Conservation (phyloP, 768 basidiomycete genomes). For the Rubroboletus satanas region DNA sequence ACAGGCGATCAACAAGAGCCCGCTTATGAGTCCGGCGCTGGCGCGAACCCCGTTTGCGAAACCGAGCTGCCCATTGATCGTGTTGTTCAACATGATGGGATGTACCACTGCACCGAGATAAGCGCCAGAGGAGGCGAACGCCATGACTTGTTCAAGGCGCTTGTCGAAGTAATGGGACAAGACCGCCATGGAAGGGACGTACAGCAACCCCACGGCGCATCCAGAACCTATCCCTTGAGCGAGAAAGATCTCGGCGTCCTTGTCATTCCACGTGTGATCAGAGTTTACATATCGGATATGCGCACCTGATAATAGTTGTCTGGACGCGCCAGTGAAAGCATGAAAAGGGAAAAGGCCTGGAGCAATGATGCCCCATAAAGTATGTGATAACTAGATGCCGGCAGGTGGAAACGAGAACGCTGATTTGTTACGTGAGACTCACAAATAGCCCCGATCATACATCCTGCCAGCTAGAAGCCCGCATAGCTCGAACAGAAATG, state of each 20-base stretch:
- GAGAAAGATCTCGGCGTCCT: conserved; percentile 42
- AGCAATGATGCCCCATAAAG: conserved; percentile 29
- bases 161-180: conserved; percentile 51
- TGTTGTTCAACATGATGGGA: conserved; percentile 59
- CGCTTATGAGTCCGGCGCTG: conserved; percentile 39
- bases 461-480: conserved; percentile 45
- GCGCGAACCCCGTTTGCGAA: conserved; percentile 42
- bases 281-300: background rate
- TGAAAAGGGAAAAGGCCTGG: conserved; percentile 36
- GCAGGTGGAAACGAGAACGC: background rate
- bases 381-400: conserved; percentile 20
- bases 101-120: conserved; percentile 58
- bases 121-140: conserved; percentile 53
- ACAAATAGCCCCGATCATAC: conserved; percentile 55
- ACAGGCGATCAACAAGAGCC: conserved; percentile 37
- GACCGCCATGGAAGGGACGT: conserved; percentile 46
- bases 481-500: conserved; percentile 42
- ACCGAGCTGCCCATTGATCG: conserved; percentile 40
- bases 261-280: background rate
- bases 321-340: conserved; percentile 44
- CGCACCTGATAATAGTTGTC: conserved; percentile 42
- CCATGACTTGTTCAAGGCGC: conserved; percentile 48
- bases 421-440: conserved; percentile 9
- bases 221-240: conserved; percentile 50
- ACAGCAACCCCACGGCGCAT: conserved; percentile 45